Conservation (phyloP, 345 rosid genomes). For the Gossypium herbaceum region DNA sequence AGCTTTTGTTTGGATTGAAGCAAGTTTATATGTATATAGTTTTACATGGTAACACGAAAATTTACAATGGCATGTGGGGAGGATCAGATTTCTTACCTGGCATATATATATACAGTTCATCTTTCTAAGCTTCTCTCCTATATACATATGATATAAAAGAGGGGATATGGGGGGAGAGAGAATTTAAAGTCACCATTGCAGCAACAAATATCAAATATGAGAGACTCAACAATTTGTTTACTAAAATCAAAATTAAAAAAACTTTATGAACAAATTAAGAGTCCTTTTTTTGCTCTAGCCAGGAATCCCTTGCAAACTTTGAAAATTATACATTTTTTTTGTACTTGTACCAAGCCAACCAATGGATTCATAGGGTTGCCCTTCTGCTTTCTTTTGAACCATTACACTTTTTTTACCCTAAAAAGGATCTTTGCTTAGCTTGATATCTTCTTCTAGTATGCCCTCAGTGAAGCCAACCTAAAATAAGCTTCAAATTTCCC, state of each 20-base stretch:
- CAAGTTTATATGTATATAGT: neutral
- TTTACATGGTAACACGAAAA: neutral
- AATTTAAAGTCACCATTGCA: neutral
- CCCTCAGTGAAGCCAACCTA: conserved; percentile 40
- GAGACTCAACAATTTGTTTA: neutral
- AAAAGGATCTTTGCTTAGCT: neutral
- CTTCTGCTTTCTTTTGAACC: neutral
- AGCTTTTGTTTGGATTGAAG: conserved; percentile 12
- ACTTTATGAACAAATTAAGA: conserved; percentile 3
- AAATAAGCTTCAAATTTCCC: conserved; percentile 41
- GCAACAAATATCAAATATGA: neutral
- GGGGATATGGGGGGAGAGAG: neutral
- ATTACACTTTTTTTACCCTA: neutral
- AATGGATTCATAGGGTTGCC: conserved; percentile 22
- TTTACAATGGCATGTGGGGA: conserved; percentile 14
- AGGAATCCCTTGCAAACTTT: conserved; percentile 28
- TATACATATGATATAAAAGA: neutral
- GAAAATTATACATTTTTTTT: conserved; percentile 27
- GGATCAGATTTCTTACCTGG: conserved; percentile 34
- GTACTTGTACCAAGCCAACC: conserved; percentile 20
- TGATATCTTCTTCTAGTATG: conserved; percentile 5
- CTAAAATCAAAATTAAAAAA: conserved; percentile 3
- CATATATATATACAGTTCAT: neutral
- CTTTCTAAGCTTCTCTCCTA: neutral
- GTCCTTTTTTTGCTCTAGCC: conserved; percentile 10